Percentiles rank a stretch among this genome's conserved stretches.
phyloP scores from a whole-genome alignment of 1,284 basidiomycete species.

The Malassezia pachydermatis region DNA sequence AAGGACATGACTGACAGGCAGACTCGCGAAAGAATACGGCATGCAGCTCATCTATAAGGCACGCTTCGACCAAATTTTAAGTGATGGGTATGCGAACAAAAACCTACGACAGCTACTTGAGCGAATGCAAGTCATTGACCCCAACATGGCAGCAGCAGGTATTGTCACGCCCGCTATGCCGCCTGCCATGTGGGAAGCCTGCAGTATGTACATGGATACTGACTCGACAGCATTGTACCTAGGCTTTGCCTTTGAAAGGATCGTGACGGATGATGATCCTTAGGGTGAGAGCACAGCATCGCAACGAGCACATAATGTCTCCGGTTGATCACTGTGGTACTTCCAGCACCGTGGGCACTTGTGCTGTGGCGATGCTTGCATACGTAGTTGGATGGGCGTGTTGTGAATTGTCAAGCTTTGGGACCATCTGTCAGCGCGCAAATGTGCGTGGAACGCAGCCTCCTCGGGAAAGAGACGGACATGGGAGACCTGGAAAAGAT shows the following conservation, averaged over 20 bases:
- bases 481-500: conserved; percentile 31
- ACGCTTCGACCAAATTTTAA: conserved; percentile 56
- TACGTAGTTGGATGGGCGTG: conserved; percentile 12
- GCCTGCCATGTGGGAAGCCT: conserved; percentile 41
- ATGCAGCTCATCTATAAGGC: conserved; percentile 67
- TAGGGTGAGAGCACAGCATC: neutral
- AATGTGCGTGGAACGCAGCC: neutral
- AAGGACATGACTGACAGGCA: conserved; percentile 13
- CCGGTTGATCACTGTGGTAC: conserved; percentile 11
- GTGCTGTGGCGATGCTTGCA: conserved; percentile 22
- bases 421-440: neutral
- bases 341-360: conserved; percentile 37
- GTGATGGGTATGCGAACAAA: conserved; percentile 20
- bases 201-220: conserved; percentile 22
- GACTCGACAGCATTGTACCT: conserved; percentile 29
- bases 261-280: conserved; percentile 3
- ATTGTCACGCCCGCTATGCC: conserved; percentile 22
- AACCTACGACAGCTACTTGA: conserved; percentile 26
- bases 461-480: conserved; percentile 17
- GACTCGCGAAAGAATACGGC: conserved; percentile 72
- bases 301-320: conserved; percentile 18
- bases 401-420: conserved; percentile 1
- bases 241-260: conserved; percentile 43
- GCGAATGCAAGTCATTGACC: conserved; percentile 28
- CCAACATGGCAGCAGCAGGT: conserved; percentile 10